phyloP scores from a whole-genome alignment of 2,329 filamentous ascomycete genomes.

The Colletotrichum sp. region DNA sequence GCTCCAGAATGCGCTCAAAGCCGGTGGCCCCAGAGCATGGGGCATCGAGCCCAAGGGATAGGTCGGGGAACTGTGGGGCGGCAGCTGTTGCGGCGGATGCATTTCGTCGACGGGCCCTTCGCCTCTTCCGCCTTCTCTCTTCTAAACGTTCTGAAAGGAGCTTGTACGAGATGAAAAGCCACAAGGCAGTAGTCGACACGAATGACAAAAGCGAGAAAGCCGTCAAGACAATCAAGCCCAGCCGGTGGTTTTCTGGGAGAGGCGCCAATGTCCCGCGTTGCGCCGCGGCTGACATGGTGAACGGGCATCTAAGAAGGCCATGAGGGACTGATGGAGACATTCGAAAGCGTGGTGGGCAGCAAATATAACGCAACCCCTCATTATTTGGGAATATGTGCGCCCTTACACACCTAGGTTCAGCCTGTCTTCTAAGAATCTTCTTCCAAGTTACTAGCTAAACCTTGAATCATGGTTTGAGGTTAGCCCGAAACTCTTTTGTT shows the following conservation, averaged over 20 bases:
- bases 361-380: neutral
- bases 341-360: neutral
- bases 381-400: neutral
- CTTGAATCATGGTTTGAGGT: neutral
- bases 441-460: neutral
- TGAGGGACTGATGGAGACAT: neutral
- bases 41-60: neutral
- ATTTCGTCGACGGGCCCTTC: neutral
- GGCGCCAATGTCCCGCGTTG: neutral
- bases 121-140: neutral
- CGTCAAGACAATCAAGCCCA: neutral
- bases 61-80: neutral
- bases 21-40: neutral
- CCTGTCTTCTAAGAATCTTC: neutral
- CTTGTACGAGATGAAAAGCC: conserved; percentile 1
- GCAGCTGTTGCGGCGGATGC: neutral
- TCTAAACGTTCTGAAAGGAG: neutral
- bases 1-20: neutral
- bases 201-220: neutral
- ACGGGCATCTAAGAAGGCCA: neutral
- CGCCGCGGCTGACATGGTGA: neutral
- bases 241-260: neutral
- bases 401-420: too few species aligned
- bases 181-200: neutral
- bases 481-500: neutral